These are phyloP conservation scores for Fusarium incarnatum DNA, from an alignment of 2,329 filamentous ascomycete species.

Conservation along the genomic window DNA sequence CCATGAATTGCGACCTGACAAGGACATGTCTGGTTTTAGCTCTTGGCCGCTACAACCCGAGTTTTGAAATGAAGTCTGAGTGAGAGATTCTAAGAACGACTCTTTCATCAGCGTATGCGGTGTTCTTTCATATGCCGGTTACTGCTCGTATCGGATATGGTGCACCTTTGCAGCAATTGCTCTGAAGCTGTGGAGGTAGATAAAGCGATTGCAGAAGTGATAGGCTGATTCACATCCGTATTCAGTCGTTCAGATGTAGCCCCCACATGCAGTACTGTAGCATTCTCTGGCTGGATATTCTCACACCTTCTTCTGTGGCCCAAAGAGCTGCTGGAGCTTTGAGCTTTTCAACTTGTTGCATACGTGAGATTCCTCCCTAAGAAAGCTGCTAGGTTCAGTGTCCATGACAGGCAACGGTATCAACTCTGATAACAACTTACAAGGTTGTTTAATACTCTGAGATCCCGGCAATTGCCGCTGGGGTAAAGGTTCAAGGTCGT, in stretches of 20 bases:
- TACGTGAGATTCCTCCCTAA: neutral
- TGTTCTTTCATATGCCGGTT: conserved; percentile 1
- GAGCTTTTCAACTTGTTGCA: conserved; percentile 12
- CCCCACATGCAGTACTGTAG: conserved; percentile 25
- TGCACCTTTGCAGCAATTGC: neutral
- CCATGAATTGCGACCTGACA: conserved; percentile 27
- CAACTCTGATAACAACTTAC: neutral
- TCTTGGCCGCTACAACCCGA: conserved; percentile 12
- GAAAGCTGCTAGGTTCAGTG: neutral
- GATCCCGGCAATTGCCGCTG: conserved; percentile 17
- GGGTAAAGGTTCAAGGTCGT: conserved; percentile 30
- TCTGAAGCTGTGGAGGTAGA: neutral
- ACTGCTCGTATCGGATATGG: neutral
- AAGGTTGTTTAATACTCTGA: neutral
- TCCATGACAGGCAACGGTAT: neutral
- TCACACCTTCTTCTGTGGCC: conserved; percentile 20
- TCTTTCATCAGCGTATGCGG: neutral
- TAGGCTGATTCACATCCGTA: conserved; percentile 1
- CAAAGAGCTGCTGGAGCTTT: conserved; percentile 8
- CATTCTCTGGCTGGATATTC: conserved; percentile 24
- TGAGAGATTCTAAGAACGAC: neutral
- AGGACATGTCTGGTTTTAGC: conserved; percentile 19
- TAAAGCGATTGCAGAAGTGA: conserved; percentile 3
- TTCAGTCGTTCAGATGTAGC: neutral
- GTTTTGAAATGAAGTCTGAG: neutral